Percentiles rank a stretch among this genome's conserved stretches.
Conservation (phyloP, 345 rosid species). For the Schrenkiella parvula region DNA sequence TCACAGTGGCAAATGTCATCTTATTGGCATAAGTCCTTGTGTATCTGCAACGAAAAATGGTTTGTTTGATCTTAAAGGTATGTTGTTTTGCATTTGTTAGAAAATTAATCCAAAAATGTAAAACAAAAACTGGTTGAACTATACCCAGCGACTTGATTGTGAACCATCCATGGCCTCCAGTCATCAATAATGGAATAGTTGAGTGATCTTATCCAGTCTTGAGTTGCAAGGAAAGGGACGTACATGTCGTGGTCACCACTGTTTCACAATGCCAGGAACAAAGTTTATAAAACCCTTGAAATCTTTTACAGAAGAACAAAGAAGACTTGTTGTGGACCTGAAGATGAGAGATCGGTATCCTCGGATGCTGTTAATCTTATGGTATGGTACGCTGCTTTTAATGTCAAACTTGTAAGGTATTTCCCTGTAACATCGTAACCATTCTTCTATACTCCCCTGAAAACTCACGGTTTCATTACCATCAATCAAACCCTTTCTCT, state of each 20-base stretch:
- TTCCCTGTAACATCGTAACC: background rate
- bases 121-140: background rate
- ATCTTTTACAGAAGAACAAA: background rate
- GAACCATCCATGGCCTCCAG: slow-evolving; percentile 51
- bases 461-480: background rate
- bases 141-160: slow-evolving; percentile 45
- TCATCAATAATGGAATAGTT: slow-evolving; percentile 48
- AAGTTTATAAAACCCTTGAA: background rate
- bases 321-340: background rate
- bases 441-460: background rate
- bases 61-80: background rate
- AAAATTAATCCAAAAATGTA: background rate
- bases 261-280: slow-evolving; percentile 8
- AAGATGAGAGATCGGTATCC: slow-evolving; percentile 16
- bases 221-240: slow-evolving; percentile 46
- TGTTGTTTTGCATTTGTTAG: background rate
- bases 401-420: background rate
- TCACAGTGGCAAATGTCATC: slow-evolving; percentile 65
- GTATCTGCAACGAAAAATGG: slow-evolving; percentile 29
- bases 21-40: slow-evolving; percentile 50
- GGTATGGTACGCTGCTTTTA: slow-evolving; percentile 15
- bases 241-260: slow-evolving; percentile 60
- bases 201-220: slow-evolving; percentile 53
- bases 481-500: background rate
- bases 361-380: background rate